Conservation (phyloP, 768 basidiomycete genomes). For the Amanita phalloides region DNA sequence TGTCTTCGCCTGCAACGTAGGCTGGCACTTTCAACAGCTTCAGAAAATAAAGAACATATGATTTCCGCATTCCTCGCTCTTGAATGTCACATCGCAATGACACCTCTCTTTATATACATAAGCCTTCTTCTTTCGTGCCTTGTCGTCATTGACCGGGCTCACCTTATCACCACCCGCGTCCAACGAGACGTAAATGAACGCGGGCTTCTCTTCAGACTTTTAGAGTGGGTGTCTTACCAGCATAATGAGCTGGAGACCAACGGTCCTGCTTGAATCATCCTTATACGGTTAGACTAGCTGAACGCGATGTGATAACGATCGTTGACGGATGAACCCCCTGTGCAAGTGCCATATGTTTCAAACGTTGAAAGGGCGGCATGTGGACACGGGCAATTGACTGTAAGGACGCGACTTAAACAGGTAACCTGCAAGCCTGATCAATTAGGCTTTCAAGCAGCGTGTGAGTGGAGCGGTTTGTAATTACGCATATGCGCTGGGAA, state of each 20-base stretch:
- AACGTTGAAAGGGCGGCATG: background rate
- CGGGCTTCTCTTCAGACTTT: background rate
- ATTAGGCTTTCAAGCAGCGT: background rate
- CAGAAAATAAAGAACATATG: background rate
- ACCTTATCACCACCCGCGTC: background rate
- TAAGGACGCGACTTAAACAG: background rate
- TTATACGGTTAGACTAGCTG: background rate
- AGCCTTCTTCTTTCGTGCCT: background rate
- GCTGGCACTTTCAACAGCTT: background rate
- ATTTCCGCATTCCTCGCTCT: background rate
- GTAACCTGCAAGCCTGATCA: background rate
- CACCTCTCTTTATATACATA: background rate
- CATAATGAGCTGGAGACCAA: background rate
- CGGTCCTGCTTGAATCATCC: background rate
- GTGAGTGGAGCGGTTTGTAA: background rate
- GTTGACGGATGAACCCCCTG: too few species aligned
- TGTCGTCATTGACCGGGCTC: background rate
- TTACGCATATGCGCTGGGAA: too few species aligned
- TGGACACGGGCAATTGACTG: background rate
- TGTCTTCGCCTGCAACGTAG: background rate
- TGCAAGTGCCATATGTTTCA: background rate
- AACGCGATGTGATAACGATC: too few species aligned
- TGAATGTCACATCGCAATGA: background rate
- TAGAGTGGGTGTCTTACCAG: background rate
- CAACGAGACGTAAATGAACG: background rate